Evolutionary conservation across 441 rosid species (phyloP), one percentile per base, ranked within the genome.

Genomic region (Biscutella laevigata): DNA sequence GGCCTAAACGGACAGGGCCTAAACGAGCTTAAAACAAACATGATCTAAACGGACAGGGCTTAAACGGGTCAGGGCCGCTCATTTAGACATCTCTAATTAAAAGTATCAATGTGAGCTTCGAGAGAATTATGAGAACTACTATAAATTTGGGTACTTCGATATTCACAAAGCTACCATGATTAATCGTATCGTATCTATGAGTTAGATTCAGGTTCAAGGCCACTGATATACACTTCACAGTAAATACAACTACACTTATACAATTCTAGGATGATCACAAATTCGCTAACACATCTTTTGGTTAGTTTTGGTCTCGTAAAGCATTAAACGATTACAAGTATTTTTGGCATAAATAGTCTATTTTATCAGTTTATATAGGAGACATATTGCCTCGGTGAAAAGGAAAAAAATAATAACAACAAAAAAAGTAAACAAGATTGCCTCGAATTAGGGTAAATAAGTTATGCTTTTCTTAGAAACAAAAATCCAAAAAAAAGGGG

Each of bases 101-200:
- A n/a, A n/a, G n/a, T n/a, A n/a, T n/a, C n/a, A n/a, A n/a, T 26
- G 30, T 41, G 16, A 3, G 10, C 52, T 56, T 34, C 25, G 9
- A 56, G 3, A 56, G n/a, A n/a, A 32, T 14, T 22, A 32, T 21
- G 14, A 42, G 22, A 32, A 56, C 52, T 22, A 56, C n/a, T n/a
- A n/a, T n/a, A 8, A 43, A 32, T 10, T 27, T 32, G 20, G 25
- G 9, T 44, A 21, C 34, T 15, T 24, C 19, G 14, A 40, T 29
- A 16, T 37, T 29, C 49, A 54, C 59, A 20, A 39, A 28, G 13
- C 28, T 17, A 17, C 11, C 25, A 7, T 26, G 26, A n/a, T n/a
- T n/a, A n/a, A n/a, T n/a, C n/a, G n/a, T n/a, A 37, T 15, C 41
- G 41, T 37, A 37, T 37, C 41, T 37, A 15, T 37, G 11, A 6